Conservation (phyloP, 2,329 filamentous ascomycete species). For the Paecilomyces sp. region DNA sequence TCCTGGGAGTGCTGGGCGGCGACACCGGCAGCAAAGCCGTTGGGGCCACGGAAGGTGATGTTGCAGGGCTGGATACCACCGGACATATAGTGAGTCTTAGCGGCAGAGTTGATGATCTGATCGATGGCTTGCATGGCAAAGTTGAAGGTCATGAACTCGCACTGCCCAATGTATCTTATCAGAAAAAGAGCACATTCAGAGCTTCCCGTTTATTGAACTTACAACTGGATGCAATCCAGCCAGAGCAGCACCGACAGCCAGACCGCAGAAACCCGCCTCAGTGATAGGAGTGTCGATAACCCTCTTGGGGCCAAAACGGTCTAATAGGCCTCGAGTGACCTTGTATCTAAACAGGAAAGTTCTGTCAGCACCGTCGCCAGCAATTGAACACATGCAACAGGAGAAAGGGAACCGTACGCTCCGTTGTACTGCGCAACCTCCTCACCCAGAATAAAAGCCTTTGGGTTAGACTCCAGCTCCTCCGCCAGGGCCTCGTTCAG, state of each 20-base stretch:
- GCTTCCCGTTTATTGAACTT: slow-evolving; percentile 37
- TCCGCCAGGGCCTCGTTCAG: slow-evolving; percentile 97
- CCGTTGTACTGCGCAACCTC: slow-evolving; percentile 99
- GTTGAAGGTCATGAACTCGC: slow-evolving; percentile 99
- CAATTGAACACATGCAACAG: neutral
- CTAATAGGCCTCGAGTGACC: slow-evolving; percentile 94
- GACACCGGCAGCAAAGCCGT: slow-evolving; percentile 94
- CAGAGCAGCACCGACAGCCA: slow-evolving; percentile 89
- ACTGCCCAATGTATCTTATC: slow-evolving; percentile 43
- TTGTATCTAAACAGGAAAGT: slow-evolving; percentile 61
- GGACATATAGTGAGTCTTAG: slow-evolving; percentile 99
- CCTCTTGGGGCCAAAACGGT: slow-evolving; percentile 94
- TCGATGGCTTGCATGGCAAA: slow-evolving; percentile 99
- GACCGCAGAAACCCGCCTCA: slow-evolving; percentile 88
- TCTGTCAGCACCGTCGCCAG: slow-evolving; percentile 29
- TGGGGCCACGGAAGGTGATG: slow-evolving; percentile 98
- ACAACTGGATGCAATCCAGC: slow-evolving; percentile 91
- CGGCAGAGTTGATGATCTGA: slow-evolving; percentile 97
- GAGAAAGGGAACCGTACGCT: slow-evolving; percentile 50
- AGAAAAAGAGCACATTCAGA: neutral
- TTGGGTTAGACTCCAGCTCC: slow-evolving; percentile 88
- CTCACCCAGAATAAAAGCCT: slow-evolving; percentile 94
- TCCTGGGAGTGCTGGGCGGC: slow-evolving; percentile 98
- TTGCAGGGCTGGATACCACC: slow-evolving; percentile 99
- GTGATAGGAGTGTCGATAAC: slow-evolving; percentile 99